Base-by-base conservation (phyloP, 1,284 basidiomycete species). In the Xanthoconium separans region DNA sequence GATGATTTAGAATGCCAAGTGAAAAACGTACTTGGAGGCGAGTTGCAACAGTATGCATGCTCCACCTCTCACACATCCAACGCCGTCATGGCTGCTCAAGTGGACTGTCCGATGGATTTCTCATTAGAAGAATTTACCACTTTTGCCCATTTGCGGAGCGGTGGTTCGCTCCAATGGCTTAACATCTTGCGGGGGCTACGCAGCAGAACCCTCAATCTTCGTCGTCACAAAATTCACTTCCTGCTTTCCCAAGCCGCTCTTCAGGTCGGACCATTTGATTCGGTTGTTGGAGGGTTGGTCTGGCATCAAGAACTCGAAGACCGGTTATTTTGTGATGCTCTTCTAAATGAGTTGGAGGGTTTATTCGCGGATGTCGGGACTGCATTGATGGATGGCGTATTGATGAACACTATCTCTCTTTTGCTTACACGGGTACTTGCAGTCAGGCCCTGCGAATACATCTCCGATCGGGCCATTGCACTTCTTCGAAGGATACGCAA, bases 151-250 rank as follows among this genome's bases (percentile, higher is more conserved):
- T 57, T 82, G 27, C 75, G 79, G 2, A 71, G 73, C 24, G 79
- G 80, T 3, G 56, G 65, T 2, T 63, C 60, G 0, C 56, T 81
- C 0, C 79, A 82, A 44, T 82, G 79, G 80, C 56, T 75, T 34
- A 82, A 82, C 51, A 75, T 82, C 10, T 56, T 71, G 6, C 67
- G 71, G n/a, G 78, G 74, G 54, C 53, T 81, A n/a, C 65, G 64
- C 10, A 65, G 70, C 12, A 64, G 68, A 31, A 54, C 55, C 1
- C 59, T 82, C n/a, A 70, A 66, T 2, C 73, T 79, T 40, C 58
- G 63, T 36, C 55, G 60, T 2, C 61, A 66, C 1, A 72, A 72
- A 13, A 76, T 79, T 0, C 65, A 75, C 48, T 41, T 63, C 2
- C 60, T 82, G 3, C 15, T 79, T 1, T 60, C 60, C 8, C 75